A percentile compares a stretch with the other conserved stretches of the same genome.
Evolutionary conservation across 495 filamentous ascomycete genomes (phyloP).

Genomic region (Daldinia grandis): DNA sequence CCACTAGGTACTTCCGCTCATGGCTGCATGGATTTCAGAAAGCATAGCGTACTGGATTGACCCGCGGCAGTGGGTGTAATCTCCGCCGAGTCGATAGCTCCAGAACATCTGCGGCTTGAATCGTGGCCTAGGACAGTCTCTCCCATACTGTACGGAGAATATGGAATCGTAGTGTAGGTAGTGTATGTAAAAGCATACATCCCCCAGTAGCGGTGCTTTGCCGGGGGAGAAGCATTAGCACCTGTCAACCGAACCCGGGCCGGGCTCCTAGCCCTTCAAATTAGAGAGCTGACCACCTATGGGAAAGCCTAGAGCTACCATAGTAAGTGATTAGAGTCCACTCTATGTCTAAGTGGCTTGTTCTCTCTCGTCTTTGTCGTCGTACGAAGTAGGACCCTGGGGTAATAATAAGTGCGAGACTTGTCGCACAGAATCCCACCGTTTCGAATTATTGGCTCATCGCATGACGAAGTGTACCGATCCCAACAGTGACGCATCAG

Average conservation of each 20-base stretch:
- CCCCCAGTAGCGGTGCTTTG: conserved; percentile 6
- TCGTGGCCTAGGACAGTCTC: conserved; percentile 30
- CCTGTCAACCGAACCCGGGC: conserved; percentile 28
- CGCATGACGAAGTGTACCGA: conserved; percentile 15
- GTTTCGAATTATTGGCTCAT: conserved; percentile 16
- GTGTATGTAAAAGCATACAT: conserved; percentile 8
- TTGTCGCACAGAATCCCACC: conserved; percentile 31
- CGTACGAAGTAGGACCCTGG: conserved; percentile 19
- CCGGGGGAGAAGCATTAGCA: conserved; percentile 44
- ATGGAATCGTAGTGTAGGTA: conserved; percentile 8
- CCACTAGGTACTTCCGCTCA: conserved; percentile 19
- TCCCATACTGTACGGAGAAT: conserved; percentile 35
- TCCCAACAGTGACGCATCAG: background rate
- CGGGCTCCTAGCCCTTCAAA: conserved; percentile 30
- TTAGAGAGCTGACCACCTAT: conserved; percentile 17
- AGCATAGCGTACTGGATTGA: conserved; percentile 41
- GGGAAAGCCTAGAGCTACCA: background rate
- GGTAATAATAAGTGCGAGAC: conserved; percentile 24
- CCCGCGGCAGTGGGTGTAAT: conserved; percentile 49
- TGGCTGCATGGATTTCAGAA: conserved; percentile 38
- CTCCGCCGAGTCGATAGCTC: conserved; percentile 40
- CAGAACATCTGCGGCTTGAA: conserved; percentile 48
- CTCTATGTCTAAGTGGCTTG: conserved; percentile 12
- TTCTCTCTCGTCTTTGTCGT: background rate
- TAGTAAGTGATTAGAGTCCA: conserved; percentile 1